Evolutionary conservation across 495 filamentous ascomycete genomes (phyloP), one percentile per base, ranked within the genome.

Genomic region (Margaritispora aquatica): DNA sequence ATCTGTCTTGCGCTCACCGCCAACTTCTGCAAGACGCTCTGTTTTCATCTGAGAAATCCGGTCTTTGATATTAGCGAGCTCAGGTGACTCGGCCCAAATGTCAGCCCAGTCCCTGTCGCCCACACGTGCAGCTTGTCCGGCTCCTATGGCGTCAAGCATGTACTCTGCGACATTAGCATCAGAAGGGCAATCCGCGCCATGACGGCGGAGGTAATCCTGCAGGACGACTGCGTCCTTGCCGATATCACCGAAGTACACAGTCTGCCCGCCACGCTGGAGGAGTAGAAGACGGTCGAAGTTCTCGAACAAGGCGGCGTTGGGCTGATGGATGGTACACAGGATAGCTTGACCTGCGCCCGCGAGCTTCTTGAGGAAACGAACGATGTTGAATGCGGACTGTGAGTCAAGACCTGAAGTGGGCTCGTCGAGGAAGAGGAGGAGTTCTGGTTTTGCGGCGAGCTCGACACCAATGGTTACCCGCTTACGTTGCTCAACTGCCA

Each of bases 271-370:
- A 15, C 81, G 80, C 58, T 87, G 80, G 8, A 90, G 75, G 2
- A 90, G 73, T 0, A 90, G 67, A 5, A 90, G 73, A 8, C 82
- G 74, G 63, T 90, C 87, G 55, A 90, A 90, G 63, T 88, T 86
- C 67, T 94, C 86, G 63, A 97, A 96, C 0, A 97, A 77, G 0
- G 88, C 86, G 2, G 88, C 84, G 66, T 88, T 88, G 17, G 92
- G 92, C 63, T 97, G 92, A 70, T 96, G 92, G 62, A 96, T 97
- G 0, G 92, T 96, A 71, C 88, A 91, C 1, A 96, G 81, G 68
- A 96, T 89, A 19, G 92, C 90, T 65, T 96, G 91, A 1, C 92
- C 92, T 38, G 85, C 84, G 0, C 80, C 83, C 0, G 91, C 85
- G 10, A 96, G 80, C 73, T 95, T 96, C 51, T 85, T 85, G 52